Base-by-base conservation (phyloP, 768 basidiomycete species). In the Rhizopogon vesiculosus region DNA sequence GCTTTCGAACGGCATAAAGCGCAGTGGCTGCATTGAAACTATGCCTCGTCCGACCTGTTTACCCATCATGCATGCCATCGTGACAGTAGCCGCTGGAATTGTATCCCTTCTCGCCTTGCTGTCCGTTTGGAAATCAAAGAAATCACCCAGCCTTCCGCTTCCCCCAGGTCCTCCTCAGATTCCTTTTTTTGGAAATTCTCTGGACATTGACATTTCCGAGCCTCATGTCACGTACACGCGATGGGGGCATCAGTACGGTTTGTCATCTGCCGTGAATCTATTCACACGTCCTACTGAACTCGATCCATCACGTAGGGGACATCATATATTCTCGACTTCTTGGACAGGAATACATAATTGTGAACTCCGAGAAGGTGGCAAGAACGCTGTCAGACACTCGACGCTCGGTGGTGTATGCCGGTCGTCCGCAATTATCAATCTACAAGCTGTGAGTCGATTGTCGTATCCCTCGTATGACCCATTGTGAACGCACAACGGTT, bases 331-430 rank as follows among this genome's bases (percentile, higher is more conserved):
- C 35, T 13, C 35, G 35, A 35, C 35, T 35, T 12, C 35, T 35
- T 35, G 45, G 45, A 55, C 68, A 70, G n/a, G 64, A 63, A 16
- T 68, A 72, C 19, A 64, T 81, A 35, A 62, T 81, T 45, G 59
- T 82, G 33, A 80, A 77, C 63, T 70, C 70, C 16, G 65, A 63
- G 28, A 73, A 73, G 58, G 72, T 68, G 9, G 74, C 69, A 0
- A 58, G 66, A 22, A 77, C 78, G 48, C 70, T 82, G 12, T 66
- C 81, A 45, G 77, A 79, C 45, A 62, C 65, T 39, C 72, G 6
- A 33, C 31, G 76, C 5, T 74, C 76, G 6, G 60, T 62, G 9
- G 71, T 76, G 25, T 78, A 79, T 59, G 78, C 78, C 12, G 77
- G 77, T 61, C 49, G 35, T 51, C 29, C 15, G 25, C 16, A 22